A percentile compares a stretch with the other conserved stretches of the same genome.
phyloP scores from a whole-genome alignment of 1,284 basidiomycete species.

The Cryptococcus sp. region DNA sequence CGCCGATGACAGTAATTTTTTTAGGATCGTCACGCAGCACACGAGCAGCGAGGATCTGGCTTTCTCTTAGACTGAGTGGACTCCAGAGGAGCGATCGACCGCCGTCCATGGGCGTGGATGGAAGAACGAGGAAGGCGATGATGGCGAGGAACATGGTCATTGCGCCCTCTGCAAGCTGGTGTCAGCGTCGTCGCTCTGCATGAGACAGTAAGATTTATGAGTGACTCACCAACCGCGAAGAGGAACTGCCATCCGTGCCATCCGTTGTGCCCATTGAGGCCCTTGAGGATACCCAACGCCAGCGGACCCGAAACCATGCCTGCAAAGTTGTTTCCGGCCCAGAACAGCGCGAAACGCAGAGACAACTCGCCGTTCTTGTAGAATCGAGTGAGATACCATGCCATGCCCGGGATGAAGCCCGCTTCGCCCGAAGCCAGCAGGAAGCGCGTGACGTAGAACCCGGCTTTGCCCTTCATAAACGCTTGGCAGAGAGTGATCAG shows the following conservation, averaged over 20 bases:
- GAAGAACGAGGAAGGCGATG: constrained; percentile 21
- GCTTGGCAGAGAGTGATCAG: constrained; percentile 25
- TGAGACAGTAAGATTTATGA: neutral
- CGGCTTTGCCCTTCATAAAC: constrained; percentile 15
- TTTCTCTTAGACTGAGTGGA: constrained; percentile 13
- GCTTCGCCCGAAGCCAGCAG: constrained; percentile 23
- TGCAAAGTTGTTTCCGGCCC: constrained; percentile 23
- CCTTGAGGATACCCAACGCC: constrained; percentile 20
- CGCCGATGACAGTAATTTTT: constrained; percentile 11
- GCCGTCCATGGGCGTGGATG: constrained; percentile 19
- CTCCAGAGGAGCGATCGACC: constrained; percentile 14
- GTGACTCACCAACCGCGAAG: constrained; percentile 19
- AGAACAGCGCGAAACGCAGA: constrained; percentile 25
- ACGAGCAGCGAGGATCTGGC: constrained; percentile 15
- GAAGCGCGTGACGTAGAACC: constrained; percentile 24
- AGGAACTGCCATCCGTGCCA: constrained; percentile 28
- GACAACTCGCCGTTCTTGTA: constrained; percentile 22
- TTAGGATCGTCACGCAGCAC: constrained; percentile 18
- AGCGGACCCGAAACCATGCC: constrained; percentile 27
- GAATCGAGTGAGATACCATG: constrained; percentile 26
- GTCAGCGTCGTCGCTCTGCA: neutral
- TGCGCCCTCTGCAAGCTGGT: constrained; percentile 14
- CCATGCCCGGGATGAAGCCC: constrained; percentile 30
- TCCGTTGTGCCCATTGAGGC: constrained; percentile 15
- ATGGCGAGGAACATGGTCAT: constrained; percentile 24